Percentiles rank a stretch among this genome's conserved stretches.
phyloP scores from a whole-genome alignment of 2,329 filamentous ascomycete genomes.

The Raffaelea arxii region DNA sequence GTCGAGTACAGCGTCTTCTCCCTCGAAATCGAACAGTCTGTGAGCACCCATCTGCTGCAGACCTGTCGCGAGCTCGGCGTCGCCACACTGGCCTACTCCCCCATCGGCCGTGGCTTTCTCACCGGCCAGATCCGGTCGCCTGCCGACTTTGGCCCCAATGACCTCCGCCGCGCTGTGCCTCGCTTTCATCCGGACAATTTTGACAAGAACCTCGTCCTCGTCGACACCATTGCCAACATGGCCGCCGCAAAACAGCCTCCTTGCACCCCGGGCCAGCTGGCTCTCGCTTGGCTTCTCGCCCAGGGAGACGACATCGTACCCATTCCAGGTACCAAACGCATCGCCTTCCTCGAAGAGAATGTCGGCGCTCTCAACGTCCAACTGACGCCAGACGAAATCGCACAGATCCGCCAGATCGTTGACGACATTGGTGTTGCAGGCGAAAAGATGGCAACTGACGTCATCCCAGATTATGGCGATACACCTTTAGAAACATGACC shows the following conservation, averaged over 20 bases:
- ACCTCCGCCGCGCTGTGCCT: slow-evolving; percentile 36
- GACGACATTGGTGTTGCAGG: slow-evolving; percentile 12
- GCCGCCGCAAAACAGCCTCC: slow-evolving; percentile 38
- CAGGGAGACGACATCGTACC: slow-evolving; percentile 53
- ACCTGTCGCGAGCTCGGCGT: slow-evolving; percentile 50
- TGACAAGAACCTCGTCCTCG: slow-evolving; percentile 43
- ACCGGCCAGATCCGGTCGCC: slow-evolving; percentile 36
- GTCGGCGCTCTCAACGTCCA: slow-evolving; percentile 21
- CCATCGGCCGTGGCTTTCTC: slow-evolving; percentile 49
- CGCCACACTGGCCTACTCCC: slow-evolving; percentile 46
- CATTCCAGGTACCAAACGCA: slow-evolving; percentile 41
- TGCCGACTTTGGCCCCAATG: slow-evolving; percentile 36
- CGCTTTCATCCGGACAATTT: slow-evolving; percentile 44
- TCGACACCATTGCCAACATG: slow-evolving; percentile 37
- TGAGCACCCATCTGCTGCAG: slow-evolving; percentile 35
- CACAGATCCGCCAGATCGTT: slow-evolving; percentile 21
- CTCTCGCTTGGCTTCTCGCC: slow-evolving; percentile 52
- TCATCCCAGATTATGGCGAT: slow-evolving; percentile 9
- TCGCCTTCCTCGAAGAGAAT: slow-evolving; percentile 38
- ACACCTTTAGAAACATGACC: slow-evolving; percentile 2
- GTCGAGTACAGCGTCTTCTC: slow-evolving; percentile 30
- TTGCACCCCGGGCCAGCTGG: slow-evolving; percentile 45
- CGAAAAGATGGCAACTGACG: slow-evolving; percentile 8
- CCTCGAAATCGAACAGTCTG: slow-evolving; percentile 47
- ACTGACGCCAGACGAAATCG: slow-evolving; percentile 24